Evolutionary conservation across 1,284 basidiomycete species (phyloP).

Genomic region (Cystobasidium pallidum): DNA sequence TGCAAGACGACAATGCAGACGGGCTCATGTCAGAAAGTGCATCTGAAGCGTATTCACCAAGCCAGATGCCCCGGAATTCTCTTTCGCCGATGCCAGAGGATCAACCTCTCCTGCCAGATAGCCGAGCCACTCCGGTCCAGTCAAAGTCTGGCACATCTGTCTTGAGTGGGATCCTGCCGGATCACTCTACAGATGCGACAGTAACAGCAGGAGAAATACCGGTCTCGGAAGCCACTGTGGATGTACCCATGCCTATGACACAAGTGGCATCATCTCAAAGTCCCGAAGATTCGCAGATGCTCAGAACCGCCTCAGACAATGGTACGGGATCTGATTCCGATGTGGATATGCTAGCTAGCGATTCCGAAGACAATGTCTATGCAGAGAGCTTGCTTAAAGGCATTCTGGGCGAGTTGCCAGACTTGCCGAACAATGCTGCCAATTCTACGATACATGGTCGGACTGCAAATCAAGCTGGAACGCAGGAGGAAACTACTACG

Average conservation of each 20-base stretch:
- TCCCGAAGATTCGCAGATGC: constrained; percentile 21
- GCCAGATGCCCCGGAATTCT: constrained; percentile 22
- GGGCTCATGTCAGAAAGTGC: neutral
- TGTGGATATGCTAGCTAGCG: constrained; percentile 23
- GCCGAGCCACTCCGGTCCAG: neutral
- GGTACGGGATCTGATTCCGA: neutral
- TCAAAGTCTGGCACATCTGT: neutral
- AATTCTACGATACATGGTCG: neutral
- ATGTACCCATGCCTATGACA: neutral
- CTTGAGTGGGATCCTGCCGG: neutral
- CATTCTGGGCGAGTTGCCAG: constrained; percentile 10
- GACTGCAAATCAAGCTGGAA: neutral
- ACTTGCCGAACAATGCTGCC: neutral
- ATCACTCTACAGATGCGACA: neutral
- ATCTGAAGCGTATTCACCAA: constrained; percentile 27
- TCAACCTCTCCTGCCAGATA: neutral
- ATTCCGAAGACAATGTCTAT: constrained; percentile 1
- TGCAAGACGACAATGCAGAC: neutral
- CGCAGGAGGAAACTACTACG: neutral
- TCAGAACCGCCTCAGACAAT: neutral
- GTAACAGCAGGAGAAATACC: neutral
- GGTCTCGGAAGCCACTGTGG: neutral
- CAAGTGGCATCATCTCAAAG: constrained; percentile 26
- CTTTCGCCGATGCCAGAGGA: constrained; percentile 4
- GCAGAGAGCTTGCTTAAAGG: neutral